These are phyloP conservation scores for Begonia loranthoides DNA, from an alignment of 306 rosid species.

Conservation along the genomic window DNA sequence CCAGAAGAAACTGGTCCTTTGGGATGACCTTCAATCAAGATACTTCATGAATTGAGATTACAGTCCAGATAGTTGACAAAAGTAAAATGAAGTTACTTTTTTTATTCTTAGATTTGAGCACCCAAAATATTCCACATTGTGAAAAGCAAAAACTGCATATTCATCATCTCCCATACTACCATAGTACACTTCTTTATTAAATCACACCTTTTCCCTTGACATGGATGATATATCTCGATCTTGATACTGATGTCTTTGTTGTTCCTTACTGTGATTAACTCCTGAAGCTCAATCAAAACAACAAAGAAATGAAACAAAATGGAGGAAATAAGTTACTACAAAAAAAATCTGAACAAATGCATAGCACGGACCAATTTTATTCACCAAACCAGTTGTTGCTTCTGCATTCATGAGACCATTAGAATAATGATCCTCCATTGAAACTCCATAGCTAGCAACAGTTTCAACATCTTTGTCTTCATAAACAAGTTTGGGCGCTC, in stretches of 20 bases:
- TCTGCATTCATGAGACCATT: slow-evolving; percentile 16
- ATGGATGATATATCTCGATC: slow-evolving; percentile 17
- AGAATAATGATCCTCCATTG: slow-evolving; percentile 15
- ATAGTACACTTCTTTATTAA: too few relatives aligned
- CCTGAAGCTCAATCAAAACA: slow-evolving; percentile 28
- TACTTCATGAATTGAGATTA: too few relatives aligned
- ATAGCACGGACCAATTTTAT: slow-evolving; percentile 23
- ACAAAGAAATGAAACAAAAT: slow-evolving; percentile 8
- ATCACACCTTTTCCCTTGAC: slow-evolving; percentile 41
- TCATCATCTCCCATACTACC: too few relatives aligned
- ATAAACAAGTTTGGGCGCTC: slow-evolving; percentile 63
- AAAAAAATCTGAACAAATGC: not conserved
- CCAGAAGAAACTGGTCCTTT: too few relatives aligned
- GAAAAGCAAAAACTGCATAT: too few relatives aligned
- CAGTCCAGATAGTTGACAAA: too few relatives aligned
- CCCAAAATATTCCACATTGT: too few relatives aligned
- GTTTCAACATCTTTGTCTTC: slow-evolving; percentile 35
- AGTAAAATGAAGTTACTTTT: too few relatives aligned
- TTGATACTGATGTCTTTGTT: slow-evolving; percentile 23
- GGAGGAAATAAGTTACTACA: not conserved
- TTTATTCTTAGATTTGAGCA: too few relatives aligned
- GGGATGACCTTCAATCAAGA: too few relatives aligned
- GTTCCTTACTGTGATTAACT: slow-evolving; percentile 15
- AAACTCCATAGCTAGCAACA: slow-evolving; percentile 8
- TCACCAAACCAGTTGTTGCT: slow-evolving; percentile 10